Base-by-base conservation (phyloP, 495 filamentous ascomycete species). In the Clavariopsis aquatica region DNA sequence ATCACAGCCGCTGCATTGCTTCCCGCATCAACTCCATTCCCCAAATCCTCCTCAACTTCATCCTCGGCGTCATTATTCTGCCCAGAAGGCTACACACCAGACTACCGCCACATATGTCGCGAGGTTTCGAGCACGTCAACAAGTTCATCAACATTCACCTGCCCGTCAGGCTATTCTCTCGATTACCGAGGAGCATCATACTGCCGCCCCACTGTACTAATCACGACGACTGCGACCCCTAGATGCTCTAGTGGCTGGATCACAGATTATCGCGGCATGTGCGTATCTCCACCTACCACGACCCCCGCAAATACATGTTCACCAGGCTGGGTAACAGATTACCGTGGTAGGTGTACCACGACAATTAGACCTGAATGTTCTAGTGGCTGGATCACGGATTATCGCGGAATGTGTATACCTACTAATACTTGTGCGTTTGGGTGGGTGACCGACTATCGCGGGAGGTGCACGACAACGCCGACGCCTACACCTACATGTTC, bases 131-230 rank as follows among this genome's bases (percentile, higher is more conserved):
- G 31, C 31, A 45, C 53, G 2, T 24, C 53, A 36, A 34, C 52
- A 2, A 52, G 26, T 28, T 53, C 56, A 6, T 47, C 45, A 26
- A 49, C 20, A 8, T 52, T 52, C n/a, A 28, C 24, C 4, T 60
- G 57, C 20, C n/a, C 57, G 10, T 52, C 57, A 8, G 45, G 57
- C 34, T 60, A 10, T 29, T 29, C 43, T 2, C 17, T 20, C 4
- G 57, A 60, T 28, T 51, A 51, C n/a, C 27, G 46, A 9, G 28
- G 31, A 12, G 51, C 36, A 59, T 65, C 51, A 27, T 53, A 53
- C 28, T 53, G 51, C 19, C 51, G 51, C 5, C 22, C 47, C 19
- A 53, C 51, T 15, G 7, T 53, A 12, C 27, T 2, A 12, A 8
- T 28, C 10, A 53, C 51, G 23, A 12, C 51, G 51, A 27, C 26